Base-by-base conservation (phyloP, 345 rosid species). In the Pseudoturritis turrita region DNA sequence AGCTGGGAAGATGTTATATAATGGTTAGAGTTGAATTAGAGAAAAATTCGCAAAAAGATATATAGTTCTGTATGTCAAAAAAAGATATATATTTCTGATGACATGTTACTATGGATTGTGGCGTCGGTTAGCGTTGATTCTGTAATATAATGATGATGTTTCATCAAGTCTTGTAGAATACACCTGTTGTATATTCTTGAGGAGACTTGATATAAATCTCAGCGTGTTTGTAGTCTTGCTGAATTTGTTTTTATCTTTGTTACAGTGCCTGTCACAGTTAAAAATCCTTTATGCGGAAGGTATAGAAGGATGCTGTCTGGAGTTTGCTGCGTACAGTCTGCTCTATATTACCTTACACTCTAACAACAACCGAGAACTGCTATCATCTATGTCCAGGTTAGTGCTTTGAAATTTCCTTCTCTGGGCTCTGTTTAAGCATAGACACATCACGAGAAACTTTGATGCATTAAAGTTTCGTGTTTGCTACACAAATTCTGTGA, bases 181-280 rank as follows among this genome's bases (percentile, higher is more conserved):
- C 13, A 72, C 45, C 50, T 73, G 44, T 31, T 45, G 39, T 53
- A 31, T 62, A 41, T 19, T 39, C n/a, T 45, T 41, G 45, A 40
- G 44, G 59, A 40, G 62, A 21, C 45, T 62, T 35, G 0, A 25
- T 49, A 39, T 71, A 29, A 52, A 21, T 21, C 11, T 31, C 53
- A 29, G 14, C 10, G 36, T 26, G 31, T 41, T 25, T 45, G 23
- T 35, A 62, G 65, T 26, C 23, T 58, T 23, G 39, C 63, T 75
- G 35, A 75, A 43, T 17, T 68, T 73, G 47, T 71, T 50, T 74
- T 37, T 43, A 3, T 72, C 29, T 76, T 65, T 60, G 63, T 72
- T 82, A 53, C 88, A 92, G 99, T 96, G 98, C 81, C 96, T 88
- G 63, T 89, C 98, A 13, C 99, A 96, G 86, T 73, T 96, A 77